phyloP scores from a whole-genome alignment of 2,329 filamentous ascomycete genomes.

The Alternaria tenuissima region DNA sequence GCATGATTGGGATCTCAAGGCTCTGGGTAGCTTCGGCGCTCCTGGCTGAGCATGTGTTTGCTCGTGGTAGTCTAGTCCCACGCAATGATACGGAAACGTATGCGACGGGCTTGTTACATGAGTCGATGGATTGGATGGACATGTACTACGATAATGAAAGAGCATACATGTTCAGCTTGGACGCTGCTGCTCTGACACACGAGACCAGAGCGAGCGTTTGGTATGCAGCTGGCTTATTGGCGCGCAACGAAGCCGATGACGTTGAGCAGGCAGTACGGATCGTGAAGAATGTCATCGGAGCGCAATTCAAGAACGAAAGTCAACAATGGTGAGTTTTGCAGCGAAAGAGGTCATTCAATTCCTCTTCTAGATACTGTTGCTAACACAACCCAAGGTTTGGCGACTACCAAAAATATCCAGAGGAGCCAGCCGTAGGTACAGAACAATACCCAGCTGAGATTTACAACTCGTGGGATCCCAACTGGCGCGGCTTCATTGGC shows the following conservation, averaged over 20 bases:
- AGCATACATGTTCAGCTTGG: conserved; percentile 63
- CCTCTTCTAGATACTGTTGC: not conserved
- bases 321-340: conserved; percentile 62
- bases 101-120: conserved; percentile 39
- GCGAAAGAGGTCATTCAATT: too few relatives aligned
- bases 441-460: conserved; percentile 59
- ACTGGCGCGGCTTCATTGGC: conserved; percentile 70
- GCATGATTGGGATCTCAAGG: conserved; percentile 18
- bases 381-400: conserved; percentile 49
- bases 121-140: conserved; percentile 66
- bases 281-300: conserved; percentile 62
- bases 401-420: conserved; percentile 63
- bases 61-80: conserved; percentile 12
- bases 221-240: conserved; percentile 67
- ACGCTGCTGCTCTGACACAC: conserved; percentile 60
- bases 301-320: conserved; percentile 61
- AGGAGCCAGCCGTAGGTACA: conserved; percentile 66
- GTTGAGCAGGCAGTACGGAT: conserved; percentile 62
- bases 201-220: conserved; percentile 66
- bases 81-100: conserved; percentile 30
- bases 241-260: conserved; percentile 62
- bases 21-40: conserved; percentile 23
- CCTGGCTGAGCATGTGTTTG: conserved; percentile 12
- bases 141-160: conserved; percentile 61
- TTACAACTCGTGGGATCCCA: conserved; percentile 69